phyloP scores from a whole-genome alignment of 192 early-diverging fungal species.

The Pilaira anomala region DNA sequence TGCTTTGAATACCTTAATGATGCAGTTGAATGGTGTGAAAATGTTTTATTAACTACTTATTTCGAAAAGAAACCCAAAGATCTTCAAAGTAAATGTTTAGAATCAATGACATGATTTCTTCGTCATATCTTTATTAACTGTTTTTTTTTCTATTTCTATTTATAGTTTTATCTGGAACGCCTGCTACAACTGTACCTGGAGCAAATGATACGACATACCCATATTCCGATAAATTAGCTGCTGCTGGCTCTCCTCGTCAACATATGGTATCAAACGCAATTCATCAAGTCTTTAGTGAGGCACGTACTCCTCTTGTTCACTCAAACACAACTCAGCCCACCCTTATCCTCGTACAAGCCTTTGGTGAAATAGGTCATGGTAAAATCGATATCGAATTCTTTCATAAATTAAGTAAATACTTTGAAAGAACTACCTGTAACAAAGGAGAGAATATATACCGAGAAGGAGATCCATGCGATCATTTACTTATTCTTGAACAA shows the following conservation, averaged over 20 bases:
- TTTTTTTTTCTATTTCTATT: constrained; percentile 11
- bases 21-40: constrained; percentile 94
- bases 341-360: constrained; percentile 56
- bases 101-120: neutral
- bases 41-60: constrained; percentile 76
- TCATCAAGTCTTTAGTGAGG: constrained; percentile 23
- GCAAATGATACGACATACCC: neutral
- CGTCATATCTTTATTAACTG: neutral
- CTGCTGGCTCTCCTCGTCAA: constrained; percentile 27
- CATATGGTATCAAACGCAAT: constrained; percentile 31
- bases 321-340: constrained; percentile 49
- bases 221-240: neutral
- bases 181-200: neutral
- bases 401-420: constrained; percentile 57
- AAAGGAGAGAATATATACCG: constrained; percentile 65
- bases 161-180: neutral
- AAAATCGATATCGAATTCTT: constrained; percentile 45
- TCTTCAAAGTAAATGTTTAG: constrained; percentile 7
- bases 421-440: constrained; percentile 55
- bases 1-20: constrained; percentile 80
- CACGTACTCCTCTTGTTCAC: constrained; percentile 18
- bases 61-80: constrained; percentile 51
- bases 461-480: constrained; percentile 54
- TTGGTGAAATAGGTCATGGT: constrained; percentile 50
- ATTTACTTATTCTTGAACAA: constrained; percentile 73